These are phyloP conservation scores for Penicillium steckii DNA, from an alignment of 495 filamentous ascomycete species.

Conservation along the genomic window DNA sequence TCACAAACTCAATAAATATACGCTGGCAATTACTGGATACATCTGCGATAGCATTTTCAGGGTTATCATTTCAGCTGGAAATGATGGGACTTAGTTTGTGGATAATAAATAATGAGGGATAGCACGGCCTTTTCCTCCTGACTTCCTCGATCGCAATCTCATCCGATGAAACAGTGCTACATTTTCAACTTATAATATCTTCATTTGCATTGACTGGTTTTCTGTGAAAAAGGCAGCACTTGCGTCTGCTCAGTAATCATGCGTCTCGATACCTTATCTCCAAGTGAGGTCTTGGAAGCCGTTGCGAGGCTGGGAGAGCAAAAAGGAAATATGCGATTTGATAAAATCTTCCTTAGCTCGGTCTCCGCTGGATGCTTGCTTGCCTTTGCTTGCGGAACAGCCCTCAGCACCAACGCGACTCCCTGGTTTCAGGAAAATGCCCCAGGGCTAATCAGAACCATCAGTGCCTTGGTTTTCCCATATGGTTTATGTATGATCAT, in stretches of 20 bases:
- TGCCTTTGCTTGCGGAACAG: slow-evolving; percentile 52
- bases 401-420: slow-evolving; percentile 50
- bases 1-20: no score
- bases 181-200: no score
- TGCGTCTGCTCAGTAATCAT: slow-evolving; percentile 1
- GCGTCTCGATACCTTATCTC: slow-evolving; percentile 41
- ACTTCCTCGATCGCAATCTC: no score
- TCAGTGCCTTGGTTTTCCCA: slow-evolving; percentile 56
- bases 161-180: no score
- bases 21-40: no score
- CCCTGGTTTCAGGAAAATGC: slow-evolving; percentile 64
- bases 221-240: not conserved
- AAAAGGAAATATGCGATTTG: slow-evolving; percentile 52
- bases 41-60: no score
- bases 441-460: slow-evolving; percentile 55
- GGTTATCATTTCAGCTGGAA: no score
- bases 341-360: slow-evolving; percentile 55
- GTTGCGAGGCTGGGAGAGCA: slow-evolving; percentile 43
- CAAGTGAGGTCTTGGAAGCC: slow-evolving; percentile 45
- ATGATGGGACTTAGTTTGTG: no score
- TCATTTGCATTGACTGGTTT: not conserved
- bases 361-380: slow-evolving; percentile 52
- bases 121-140: no score
- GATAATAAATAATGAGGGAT: no score
- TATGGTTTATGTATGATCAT: slow-evolving; percentile 60